phyloP scores from a whole-genome alignment of 352 stramenopile genomes.

The Pythium sukuiense region DNA sequence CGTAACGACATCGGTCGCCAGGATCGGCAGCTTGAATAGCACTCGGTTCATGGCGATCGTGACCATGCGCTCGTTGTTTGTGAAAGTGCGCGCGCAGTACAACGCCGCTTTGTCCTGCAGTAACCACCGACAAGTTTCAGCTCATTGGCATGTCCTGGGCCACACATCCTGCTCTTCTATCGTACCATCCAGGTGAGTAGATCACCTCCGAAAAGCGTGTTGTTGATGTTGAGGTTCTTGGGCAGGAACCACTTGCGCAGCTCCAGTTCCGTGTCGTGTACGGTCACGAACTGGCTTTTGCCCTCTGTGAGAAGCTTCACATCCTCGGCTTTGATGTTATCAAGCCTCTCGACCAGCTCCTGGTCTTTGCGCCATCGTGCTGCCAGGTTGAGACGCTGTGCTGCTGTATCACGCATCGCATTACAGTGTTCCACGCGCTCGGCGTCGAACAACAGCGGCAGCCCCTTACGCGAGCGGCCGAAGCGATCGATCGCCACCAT shows the following conservation, averaged over 20 bases:
- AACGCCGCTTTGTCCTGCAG: slow-evolving; percentile 56
- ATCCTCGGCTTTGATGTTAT: slow-evolving; percentile 19
- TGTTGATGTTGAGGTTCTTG: slow-evolving; percentile 68
- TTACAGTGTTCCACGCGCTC: slow-evolving; percentile 15
- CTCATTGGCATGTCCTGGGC: not conserved
- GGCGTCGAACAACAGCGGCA: slow-evolving; percentile 30
- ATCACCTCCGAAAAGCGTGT: slow-evolving; percentile 70
- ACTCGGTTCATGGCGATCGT: slow-evolving; percentile 78
- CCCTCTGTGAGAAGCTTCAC: slow-evolving; percentile 23
- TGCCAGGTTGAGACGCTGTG: slow-evolving; percentile 29
- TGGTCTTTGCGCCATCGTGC: slow-evolving; percentile 34
- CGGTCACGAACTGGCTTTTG: slow-evolving; percentile 26
- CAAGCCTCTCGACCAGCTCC: slow-evolving; percentile 28
- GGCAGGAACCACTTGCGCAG: slow-evolving; percentile 72
- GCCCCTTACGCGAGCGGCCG: slow-evolving; percentile 26
- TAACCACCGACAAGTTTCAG: not conserved
- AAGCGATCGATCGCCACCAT: slow-evolving; percentile 40
- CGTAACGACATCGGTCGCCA: slow-evolving; percentile 52
- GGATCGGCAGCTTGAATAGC: slow-evolving; percentile 70
- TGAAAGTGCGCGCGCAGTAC: slow-evolving; percentile 72
- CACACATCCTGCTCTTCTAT: not conserved
- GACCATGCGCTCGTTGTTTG: slow-evolving; percentile 74
- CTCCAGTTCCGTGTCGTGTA: slow-evolving; percentile 66
- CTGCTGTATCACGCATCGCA: slow-evolving; percentile 23
- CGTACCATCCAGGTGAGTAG: slow-evolving; percentile 60